Conservation (phyloP, 2,329 filamentous ascomycete species). For the Ceratocystis papillata region DNA sequence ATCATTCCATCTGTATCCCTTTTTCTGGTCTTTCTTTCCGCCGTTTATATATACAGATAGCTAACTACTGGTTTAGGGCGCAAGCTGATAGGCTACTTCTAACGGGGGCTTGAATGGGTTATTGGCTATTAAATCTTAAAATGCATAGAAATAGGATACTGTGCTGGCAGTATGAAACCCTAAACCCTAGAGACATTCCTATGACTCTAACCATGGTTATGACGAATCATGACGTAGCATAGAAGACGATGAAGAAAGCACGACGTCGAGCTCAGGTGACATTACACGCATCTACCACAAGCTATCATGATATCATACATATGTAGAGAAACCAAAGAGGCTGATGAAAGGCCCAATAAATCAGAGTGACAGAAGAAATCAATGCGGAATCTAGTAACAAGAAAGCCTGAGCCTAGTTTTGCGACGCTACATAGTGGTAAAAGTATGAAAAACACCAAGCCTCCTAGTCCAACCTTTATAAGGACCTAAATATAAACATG, state of each 20-base stretch:
- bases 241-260: neutral
- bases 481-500: neutral
- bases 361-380: too few relatives aligned
- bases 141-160: neutral
- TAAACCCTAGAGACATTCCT: neutral
- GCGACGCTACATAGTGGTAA: neutral
- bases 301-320: neutral
- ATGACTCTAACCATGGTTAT: neutral
- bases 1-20: neutral
- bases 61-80: too few relatives aligned
- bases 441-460: too few relatives aligned
- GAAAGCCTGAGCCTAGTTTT: neutral
- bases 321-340: neutral
- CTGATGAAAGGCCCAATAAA: neutral
- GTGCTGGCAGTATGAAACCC: neutral
- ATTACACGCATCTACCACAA: neutral
- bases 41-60: too few relatives aligned
- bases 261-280: neutral
- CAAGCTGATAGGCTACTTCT: too few relatives aligned
- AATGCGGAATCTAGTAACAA: neutral
- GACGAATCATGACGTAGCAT: neutral
- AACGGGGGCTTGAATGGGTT: too few relatives aligned
- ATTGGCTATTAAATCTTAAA: too few relatives aligned
- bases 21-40: too few relatives aligned
- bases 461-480: too few relatives aligned